A percentile compares a stretch with the other conserved stretches of the same genome.
Conservation (phyloP, 768 basidiomycete genomes). For the Fistulinella prunicolor region DNA sequence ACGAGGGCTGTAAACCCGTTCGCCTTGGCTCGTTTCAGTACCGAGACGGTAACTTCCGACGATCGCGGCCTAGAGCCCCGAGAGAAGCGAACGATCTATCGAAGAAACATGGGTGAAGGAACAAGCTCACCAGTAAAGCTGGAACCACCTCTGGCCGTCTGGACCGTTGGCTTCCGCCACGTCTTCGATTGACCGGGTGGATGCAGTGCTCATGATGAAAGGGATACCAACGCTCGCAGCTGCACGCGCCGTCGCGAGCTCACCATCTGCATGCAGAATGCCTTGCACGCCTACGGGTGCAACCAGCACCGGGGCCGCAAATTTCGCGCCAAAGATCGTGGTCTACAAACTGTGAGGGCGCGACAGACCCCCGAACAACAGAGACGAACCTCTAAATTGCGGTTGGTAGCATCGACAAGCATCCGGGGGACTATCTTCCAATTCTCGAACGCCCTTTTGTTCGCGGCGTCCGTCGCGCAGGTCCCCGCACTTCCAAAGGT, state of each 20-base stretch:
- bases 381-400: constrained; percentile 54
- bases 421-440: constrained; percentile 81
- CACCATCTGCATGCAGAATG: constrained; percentile 67
- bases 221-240: constrained; percentile 62
- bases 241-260: constrained; percentile 66
- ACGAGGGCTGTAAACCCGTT: constrained; percentile 68
- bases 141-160: constrained; percentile 70
- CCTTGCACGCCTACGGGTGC: constrained; percentile 81
- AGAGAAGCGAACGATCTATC: not conserved
- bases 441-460: constrained; percentile 58
- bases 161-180: constrained; percentile 69
- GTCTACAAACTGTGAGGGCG: constrained; percentile 40
- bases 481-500: constrained; percentile 76
- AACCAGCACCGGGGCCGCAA: constrained; percentile 59
- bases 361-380: no score
- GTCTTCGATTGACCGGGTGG: constrained; percentile 68
- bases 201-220: constrained; percentile 74
- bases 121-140: constrained; percentile 66
- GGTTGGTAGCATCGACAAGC: constrained; percentile 58
- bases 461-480: constrained; percentile 61
- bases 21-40: constrained; percentile 63
- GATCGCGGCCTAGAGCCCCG: constrained; percentile 50
- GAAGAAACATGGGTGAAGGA: not conserved
- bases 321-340: constrained; percentile 65
- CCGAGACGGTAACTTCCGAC: constrained; percentile 58